Conservation (phyloP, 1,284 basidiomycete species). For the Pascua sp. region DNA sequence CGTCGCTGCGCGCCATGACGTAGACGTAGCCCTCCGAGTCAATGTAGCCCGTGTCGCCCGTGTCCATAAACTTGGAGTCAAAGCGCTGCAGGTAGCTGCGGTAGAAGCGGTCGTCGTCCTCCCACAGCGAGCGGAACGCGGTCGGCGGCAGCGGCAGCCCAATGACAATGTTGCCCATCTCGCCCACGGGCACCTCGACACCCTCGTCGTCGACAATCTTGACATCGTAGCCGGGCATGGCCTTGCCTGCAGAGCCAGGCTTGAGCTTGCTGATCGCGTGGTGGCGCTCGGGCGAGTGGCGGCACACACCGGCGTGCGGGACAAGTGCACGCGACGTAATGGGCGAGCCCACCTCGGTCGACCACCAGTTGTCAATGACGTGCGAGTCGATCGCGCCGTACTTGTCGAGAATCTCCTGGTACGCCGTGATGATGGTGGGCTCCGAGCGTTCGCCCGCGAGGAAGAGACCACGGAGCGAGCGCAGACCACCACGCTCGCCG, state of each 20-base stretch:
- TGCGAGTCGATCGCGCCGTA: constrained; percentile 15
- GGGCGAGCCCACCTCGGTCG: constrained; percentile 87
- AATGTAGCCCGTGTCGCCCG: constrained; percentile 86
- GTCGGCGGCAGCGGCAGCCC: constrained; percentile 93
- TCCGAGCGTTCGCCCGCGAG: constrained; percentile 23
- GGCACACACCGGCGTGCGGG: constrained; percentile 57
- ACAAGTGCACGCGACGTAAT: constrained; percentile 56
- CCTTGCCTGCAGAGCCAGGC: constrained; percentile 21
- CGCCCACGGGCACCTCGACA: constrained; percentile 10
- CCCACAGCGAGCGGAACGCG: constrained; percentile 57
- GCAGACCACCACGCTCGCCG: constrained; percentile 14
- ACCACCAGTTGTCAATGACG: constrained; percentile 92
- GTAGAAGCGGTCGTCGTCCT: constrained; percentile 80
- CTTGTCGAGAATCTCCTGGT: constrained; percentile 21
- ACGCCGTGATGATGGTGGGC: constrained; percentile 18
- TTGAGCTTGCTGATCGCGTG: constrained; percentile 12
- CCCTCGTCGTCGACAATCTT: constrained; percentile 23
- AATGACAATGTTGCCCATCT: constrained; percentile 23
- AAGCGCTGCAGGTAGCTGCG: constrained; percentile 79
- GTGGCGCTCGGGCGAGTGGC: constrained; percentile 9
- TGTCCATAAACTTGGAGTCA: constrained; percentile 58
- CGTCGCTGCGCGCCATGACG: constrained; percentile 94
- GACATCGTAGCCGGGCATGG: constrained; percentile 21
- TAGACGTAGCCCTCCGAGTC: constrained; percentile 93
- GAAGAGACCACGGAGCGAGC: constrained; percentile 17